A percentile compares a stretch with the other conserved stretches of the same genome.
phyloP scores from a whole-genome alignment of 1,284 basidiomycete species.

The Blastosporella zonata region DNA sequence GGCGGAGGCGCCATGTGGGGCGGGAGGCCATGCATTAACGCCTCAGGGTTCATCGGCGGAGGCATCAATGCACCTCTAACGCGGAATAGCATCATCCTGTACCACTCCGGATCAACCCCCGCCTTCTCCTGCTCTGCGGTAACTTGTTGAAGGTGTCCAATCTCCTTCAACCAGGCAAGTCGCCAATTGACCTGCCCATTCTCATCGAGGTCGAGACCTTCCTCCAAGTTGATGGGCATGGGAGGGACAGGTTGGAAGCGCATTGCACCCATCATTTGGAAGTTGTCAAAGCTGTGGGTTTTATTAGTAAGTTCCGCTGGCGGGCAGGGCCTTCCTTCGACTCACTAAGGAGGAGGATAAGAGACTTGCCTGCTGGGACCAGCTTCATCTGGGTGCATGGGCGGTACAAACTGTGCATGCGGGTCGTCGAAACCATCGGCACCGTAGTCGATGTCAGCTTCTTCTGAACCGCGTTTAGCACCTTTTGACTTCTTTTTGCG shows the following conservation, averaged over 20 bases:
- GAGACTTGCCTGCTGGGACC: slow-evolving; percentile 52
- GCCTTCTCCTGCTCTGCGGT: slow-evolving; percentile 78
- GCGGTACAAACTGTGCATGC: slow-evolving; percentile 51
- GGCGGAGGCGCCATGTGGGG: slow-evolving; percentile 42
- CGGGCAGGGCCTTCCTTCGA: slow-evolving; percentile 20
- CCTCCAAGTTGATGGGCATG: slow-evolving; percentile 56
- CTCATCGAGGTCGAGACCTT: slow-evolving; percentile 69
- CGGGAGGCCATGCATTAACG: slow-evolving; percentile 51
- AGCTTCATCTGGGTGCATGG: slow-evolving; percentile 55
- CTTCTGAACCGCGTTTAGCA: slow-evolving; percentile 44
- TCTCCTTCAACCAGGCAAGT: slow-evolving; percentile 72
- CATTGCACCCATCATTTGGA: slow-evolving; percentile 61
- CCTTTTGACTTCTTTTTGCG: slow-evolving; percentile 77
- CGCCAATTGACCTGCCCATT: slow-evolving; percentile 78
- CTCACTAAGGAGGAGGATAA: slow-evolving; percentile 56
- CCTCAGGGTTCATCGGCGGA: slow-evolving; percentile 55
- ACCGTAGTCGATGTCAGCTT: slow-evolving; percentile 61
- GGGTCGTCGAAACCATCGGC: slow-evolving; percentile 54
- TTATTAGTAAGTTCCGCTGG: slow-evolving; percentile 12
- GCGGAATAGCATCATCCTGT: slow-evolving; percentile 74
- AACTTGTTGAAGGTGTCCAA: slow-evolving; percentile 65
- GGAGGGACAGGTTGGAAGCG: slow-evolving; percentile 55
- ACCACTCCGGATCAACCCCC: slow-evolving; percentile 77
- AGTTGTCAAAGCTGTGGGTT: slow-evolving; percentile 56
- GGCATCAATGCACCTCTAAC: slow-evolving; percentile 68